phyloP scores from a whole-genome alignment of 2,329 filamentous ascomycete genomes.

The Neofusicoccum sp. region DNA sequence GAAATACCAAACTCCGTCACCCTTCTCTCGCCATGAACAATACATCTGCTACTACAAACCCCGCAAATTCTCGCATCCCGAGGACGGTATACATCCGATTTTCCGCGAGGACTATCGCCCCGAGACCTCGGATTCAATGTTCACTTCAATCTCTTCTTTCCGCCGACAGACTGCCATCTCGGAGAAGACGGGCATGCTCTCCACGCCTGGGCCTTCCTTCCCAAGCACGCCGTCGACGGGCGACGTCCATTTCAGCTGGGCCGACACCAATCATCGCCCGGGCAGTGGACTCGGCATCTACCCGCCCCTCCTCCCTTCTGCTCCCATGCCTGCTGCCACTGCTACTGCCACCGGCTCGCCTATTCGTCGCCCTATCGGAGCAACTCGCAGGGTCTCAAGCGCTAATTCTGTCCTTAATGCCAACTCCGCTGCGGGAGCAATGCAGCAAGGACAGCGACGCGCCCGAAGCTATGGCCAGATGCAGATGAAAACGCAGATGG shows the following conservation, averaged over 20 bases:
- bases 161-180: background rate
- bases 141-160: background rate
- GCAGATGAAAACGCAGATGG: slow-evolving; percentile 21
- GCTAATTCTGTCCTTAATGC: background rate
- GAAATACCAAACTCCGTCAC: slow-evolving; percentile 25
- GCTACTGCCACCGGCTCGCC: slow-evolving; percentile 21
- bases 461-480: background rate
- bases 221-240: background rate
- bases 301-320: slow-evolving; percentile 27
- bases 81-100: slow-evolving; percentile 23
- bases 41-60: slow-evolving; percentile 20
- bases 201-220: slow-evolving; percentile 12
- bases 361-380: slow-evolving; percentile 21
- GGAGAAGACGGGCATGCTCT: background rate
- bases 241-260: slow-evolving; percentile 2
- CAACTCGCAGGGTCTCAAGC: slow-evolving; percentile 11
- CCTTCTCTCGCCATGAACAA: slow-evolving; percentile 19
- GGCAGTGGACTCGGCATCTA: slow-evolving; percentile 27
- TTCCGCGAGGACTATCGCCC: too few species aligned
- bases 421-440: slow-evolving; percentile 21
- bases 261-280: background rate
- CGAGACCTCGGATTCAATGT: background rate
- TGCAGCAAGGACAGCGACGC: background rate
- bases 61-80: slow-evolving; percentile 25
- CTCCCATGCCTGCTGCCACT: slow-evolving; percentile 22